Percentiles rank a stretch among this genome's conserved stretches.
Conservation (phyloP, 768 basidiomycete species). For the Boletus sensibilis region DNA sequence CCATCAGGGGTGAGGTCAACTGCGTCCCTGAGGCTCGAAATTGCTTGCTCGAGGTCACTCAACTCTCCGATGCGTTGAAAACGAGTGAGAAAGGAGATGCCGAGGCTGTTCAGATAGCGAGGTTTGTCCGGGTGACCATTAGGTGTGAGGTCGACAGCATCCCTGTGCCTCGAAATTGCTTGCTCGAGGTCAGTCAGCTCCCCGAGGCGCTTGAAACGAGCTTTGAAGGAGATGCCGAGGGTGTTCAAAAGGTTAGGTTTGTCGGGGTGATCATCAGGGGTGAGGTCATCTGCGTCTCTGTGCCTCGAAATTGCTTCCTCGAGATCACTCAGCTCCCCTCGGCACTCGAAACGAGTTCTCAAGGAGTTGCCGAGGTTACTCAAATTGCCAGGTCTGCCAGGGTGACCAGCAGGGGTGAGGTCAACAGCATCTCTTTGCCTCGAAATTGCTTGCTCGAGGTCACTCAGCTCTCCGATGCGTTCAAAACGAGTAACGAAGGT, state of each 20-base stretch:
- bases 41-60: neutral
- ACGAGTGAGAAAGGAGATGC: neutral
- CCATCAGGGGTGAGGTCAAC: too few relatives aligned
- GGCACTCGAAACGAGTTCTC: neutral
- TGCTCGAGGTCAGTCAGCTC: neutral
- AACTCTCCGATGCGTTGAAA: neutral
- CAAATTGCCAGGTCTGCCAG: neutral
- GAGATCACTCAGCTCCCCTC: neutral
- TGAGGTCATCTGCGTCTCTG: neutral
- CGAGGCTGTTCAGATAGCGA: neutral
- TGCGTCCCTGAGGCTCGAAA: neutral
- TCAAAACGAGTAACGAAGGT: neutral
- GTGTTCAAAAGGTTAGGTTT: neutral
- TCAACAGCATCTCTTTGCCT: neutral
- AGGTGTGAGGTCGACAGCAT: neutral
- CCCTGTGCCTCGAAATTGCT: neutral
- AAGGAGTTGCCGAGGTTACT: neutral
- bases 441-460: neutral
- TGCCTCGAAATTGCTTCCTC: neutral
- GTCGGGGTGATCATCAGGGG: neutral
- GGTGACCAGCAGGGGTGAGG: neutral
- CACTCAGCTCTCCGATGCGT: neutral
- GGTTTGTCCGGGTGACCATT: neutral
- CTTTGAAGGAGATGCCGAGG: neutral
- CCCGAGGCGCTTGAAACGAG: neutral